Base-by-base conservation (phyloP, 768 basidiomycete species). In the Auricularia heimuer region DNA sequence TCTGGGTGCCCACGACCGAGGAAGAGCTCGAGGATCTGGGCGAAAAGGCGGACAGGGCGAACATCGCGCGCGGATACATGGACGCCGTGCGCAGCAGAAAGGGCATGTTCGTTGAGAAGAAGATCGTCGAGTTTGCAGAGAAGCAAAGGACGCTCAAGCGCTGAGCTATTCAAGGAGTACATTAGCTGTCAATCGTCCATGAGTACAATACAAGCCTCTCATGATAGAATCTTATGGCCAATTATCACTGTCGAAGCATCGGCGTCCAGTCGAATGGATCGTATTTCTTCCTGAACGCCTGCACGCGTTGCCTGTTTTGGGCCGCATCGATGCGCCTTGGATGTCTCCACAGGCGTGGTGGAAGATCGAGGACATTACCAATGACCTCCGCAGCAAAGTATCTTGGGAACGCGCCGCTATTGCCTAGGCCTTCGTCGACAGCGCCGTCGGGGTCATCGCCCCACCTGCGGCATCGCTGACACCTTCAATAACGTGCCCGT, bases 401-500 rank as follows among this genome's bases (percentile, higher is more conserved):
- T 92, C 81, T 83, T 18, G 94, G 92, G 71, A 98, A 99, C 64
- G 94, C 92, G 10, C 92, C 92, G 16, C 91, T 89, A 1, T 94
- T 94, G 72, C 91, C 91, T 70, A 89, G 92, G 1, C 91, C 93
- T 72, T 94, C 94, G 67, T 90, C 89, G 37, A 89, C 74, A 29
- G 82, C 86, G 54, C 81, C 82, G 34, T 81, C 82, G 14, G 64
- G 58, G 66, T 87, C 85, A 16, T 87, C 84, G 36, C 85, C 88
- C 81, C 78, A 10, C 77, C 83, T 0, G 81, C 78, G 2, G 82
- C 83, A 44, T 90, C 87, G 33, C 82, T 85, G 0, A 85, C 83
- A 1, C 97, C 97, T 74, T 99, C 97, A 67, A 99, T 97, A 67
- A 99, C 92, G 75, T 99, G 97, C 0, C 97, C 97, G 72, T 94